Evolutionary conservation across 179 eudicot genomes (phyloP).

Genomic region (Silene vulgaris): DNA sequence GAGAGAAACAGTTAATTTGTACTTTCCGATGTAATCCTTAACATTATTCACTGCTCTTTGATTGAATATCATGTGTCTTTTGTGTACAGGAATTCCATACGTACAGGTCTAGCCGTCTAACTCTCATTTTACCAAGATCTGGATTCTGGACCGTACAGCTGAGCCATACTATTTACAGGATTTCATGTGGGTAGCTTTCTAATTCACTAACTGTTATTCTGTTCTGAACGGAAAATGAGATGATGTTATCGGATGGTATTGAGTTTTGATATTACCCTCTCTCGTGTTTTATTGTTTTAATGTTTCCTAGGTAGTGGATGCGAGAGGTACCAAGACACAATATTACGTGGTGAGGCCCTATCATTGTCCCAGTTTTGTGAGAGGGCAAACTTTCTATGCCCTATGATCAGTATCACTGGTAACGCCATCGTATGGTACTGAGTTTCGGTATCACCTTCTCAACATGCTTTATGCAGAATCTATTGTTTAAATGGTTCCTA

Average conservation of each 20-base stretch:
- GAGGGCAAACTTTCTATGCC: not conserved
- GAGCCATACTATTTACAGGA: not conserved
- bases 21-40: constrained; percentile 28
- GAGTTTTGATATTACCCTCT: too few relatives aligned
- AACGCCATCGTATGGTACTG: too few relatives aligned
- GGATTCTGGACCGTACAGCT: constrained; percentile 22
- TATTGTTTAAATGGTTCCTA: too few relatives aligned
- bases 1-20: constrained; percentile 25
- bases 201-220: not conserved
- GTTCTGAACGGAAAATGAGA: too few relatives aligned
- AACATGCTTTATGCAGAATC: too few relatives aligned
- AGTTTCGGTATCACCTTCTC: too few relatives aligned
- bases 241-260: too few relatives aligned
- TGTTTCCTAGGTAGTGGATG: too few relatives aligned
- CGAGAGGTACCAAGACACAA: too few relatives aligned
- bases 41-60: constrained; percentile 27
- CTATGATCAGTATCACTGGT: too few relatives aligned
- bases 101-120: not conserved
- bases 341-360: too few relatives aligned
- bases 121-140: constrained; percentile 2
- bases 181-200: constrained; percentile 18
- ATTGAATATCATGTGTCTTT: constrained; percentile 30
- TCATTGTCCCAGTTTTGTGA: not conserved
- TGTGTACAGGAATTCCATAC: constrained; percentile 2
- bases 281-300: too few relatives aligned